phyloP scores from a whole-genome alignment of 306 rosid species.

The Ormosia emarginata region DNA sequence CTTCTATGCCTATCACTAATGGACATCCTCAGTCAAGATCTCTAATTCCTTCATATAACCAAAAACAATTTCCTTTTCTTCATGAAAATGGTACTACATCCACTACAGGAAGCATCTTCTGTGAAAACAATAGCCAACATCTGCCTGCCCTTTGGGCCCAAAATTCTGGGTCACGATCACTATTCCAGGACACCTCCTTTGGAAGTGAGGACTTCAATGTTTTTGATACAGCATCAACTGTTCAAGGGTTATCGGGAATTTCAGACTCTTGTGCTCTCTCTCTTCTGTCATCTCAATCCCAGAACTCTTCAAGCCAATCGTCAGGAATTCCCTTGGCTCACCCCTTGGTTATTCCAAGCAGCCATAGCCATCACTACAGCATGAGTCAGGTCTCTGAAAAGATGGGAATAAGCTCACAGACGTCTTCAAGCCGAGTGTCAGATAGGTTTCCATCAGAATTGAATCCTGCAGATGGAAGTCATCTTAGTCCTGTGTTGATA shows the following conservation, averaged over 20 bases:
- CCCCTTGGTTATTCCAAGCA: conserved; percentile 48
- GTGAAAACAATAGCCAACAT: conserved; percentile 40
- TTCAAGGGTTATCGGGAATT: conserved; percentile 53
- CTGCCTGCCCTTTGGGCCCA: conserved; percentile 28
- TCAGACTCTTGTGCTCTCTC: conserved; percentile 91
- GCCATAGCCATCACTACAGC: conserved; percentile 48
- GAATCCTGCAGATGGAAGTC: conserved; percentile 44
- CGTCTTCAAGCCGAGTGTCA: conserved; percentile 45
- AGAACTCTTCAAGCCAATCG: conserved; percentile 58
- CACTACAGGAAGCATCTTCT: conserved; percentile 46
- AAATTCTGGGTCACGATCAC: conserved; percentile 37
- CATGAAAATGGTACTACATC: conserved; percentile 45
- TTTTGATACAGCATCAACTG: conserved; percentile 44
- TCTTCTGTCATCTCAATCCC: conserved; percentile 97
- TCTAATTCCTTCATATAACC: conserved; percentile 33
- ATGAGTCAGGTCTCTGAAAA: conserved; percentile 48
- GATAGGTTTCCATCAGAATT: conserved; percentile 44
- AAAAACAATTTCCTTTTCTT: conserved; percentile 51
- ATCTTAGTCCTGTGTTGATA: conserved; percentile 44
- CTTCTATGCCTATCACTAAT: conserved; percentile 38
- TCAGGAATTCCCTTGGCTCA: conserved; percentile 57
- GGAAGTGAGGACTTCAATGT: conserved; percentile 62
- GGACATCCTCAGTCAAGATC: conserved; percentile 49
- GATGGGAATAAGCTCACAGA: conserved; percentile 53
- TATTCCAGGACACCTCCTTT: conserved; percentile 35